Conservation (phyloP, 2,329 filamentous ascomycete species). For the Epicoccum sorghinum region DNA sequence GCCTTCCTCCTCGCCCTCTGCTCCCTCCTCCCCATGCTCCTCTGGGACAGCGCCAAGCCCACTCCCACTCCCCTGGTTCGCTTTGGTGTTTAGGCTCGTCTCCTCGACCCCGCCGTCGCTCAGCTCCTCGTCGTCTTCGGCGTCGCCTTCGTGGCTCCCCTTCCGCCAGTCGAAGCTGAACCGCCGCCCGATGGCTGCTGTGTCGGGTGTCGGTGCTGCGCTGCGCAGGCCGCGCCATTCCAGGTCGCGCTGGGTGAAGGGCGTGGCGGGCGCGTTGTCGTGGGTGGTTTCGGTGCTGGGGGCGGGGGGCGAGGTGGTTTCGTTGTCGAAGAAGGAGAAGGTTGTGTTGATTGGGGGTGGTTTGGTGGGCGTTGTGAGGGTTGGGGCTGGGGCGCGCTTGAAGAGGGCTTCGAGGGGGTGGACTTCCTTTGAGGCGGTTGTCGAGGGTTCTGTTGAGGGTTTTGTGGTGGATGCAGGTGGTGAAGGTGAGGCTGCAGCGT, state of each 20-base stretch:
- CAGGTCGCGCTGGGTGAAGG: slow-evolving; percentile 79
- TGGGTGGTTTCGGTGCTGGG: slow-evolving; percentile 15
- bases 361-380: slow-evolving; percentile 33
- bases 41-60: too few relatives aligned
- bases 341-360: slow-evolving; percentile 57
- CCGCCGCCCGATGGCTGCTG: slow-evolving; percentile 73
- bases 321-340: slow-evolving; percentile 78
- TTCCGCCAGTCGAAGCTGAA: slow-evolving; percentile 59
- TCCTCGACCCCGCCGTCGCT: slow-evolving; percentile 32
- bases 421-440: slow-evolving; percentile 52
- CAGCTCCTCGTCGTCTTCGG: slow-evolving; percentile 37
- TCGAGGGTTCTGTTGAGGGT: background rate
- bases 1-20: slow-evolving; percentile 23
- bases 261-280: slow-evolving; percentile 70
- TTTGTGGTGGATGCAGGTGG: slow-evolving; percentile 8
- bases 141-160: slow-evolving; percentile 51
- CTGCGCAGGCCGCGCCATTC: slow-evolving; percentile 78
- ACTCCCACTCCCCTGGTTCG: too few relatives aligned
- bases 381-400: slow-evolving; percentile 67
- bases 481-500: slow-evolving; percentile 14
- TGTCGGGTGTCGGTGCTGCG: slow-evolving; percentile 93
- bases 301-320: slow-evolving; percentile 43
- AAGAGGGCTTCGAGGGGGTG: slow-evolving; percentile 93
- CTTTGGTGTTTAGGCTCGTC: slow-evolving; percentile 33
- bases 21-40: slow-evolving; percentile 17